phyloP scores from a whole-genome alignment of 306 rosid genomes.

The Casuarina glauca region DNA sequence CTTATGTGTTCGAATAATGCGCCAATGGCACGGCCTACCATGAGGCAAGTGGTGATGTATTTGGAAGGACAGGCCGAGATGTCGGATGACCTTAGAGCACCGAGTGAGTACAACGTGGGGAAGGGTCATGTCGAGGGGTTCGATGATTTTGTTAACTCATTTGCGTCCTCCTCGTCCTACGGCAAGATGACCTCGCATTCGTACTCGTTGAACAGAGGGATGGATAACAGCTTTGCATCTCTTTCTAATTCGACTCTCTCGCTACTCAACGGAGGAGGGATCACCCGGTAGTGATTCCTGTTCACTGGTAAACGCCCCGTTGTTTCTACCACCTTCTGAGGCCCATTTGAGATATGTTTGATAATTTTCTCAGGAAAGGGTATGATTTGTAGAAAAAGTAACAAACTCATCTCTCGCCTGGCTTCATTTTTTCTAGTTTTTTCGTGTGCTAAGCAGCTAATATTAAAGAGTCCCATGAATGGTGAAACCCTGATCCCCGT shows the following conservation, averaged over 20 bases:
- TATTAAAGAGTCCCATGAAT: no score
- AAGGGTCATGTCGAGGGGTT: constrained; percentile 49
- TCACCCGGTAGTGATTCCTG: constrained; percentile 30
- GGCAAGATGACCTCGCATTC: constrained; percentile 48
- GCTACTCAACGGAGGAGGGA: constrained; percentile 46
- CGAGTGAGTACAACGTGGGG: constrained; percentile 25
- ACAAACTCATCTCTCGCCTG: no score
- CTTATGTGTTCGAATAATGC: constrained; percentile 59
- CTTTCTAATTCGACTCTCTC: constrained; percentile 48
- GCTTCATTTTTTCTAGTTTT: no score
- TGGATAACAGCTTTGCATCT: constrained; percentile 42
- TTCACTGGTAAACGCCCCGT: background rate
- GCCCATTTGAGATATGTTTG: background rate
- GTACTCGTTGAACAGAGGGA: constrained; percentile 34
- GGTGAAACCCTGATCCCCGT: no score
- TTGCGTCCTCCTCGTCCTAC: constrained; percentile 62
- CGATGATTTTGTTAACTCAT: constrained; percentile 59
- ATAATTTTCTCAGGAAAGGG: no score
- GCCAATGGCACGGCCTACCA: constrained; percentile 51
- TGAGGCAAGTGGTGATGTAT: constrained; percentile 61
- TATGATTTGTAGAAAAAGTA: no score
- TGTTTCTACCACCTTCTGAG: background rate
- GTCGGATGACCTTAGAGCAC: constrained; percentile 40
- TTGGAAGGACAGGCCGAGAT: constrained; percentile 65
- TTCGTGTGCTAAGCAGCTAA: no score